Evolutionary conservation across 179 eudicot species (phyloP).

Genomic region (Vitellaria paradoxa): DNA sequence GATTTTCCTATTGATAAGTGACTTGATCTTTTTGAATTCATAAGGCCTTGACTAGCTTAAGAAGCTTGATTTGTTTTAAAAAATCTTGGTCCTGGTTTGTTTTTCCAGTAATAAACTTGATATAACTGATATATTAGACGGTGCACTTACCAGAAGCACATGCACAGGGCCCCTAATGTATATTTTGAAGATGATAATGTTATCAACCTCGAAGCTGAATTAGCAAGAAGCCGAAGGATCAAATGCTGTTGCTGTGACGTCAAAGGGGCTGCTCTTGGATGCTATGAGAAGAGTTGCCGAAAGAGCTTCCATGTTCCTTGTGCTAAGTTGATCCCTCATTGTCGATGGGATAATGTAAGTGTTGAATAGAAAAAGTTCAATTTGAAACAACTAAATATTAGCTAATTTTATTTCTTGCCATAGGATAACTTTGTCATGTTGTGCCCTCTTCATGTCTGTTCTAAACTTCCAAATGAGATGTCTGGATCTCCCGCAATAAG

Average conservation of each 20-base stretch:
- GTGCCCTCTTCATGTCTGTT: slow-evolving; percentile 79
- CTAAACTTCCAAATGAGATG: slow-evolving; percentile 67
- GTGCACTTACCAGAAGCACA: background rate
- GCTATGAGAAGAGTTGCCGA: slow-evolving; percentile 83
- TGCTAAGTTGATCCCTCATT: slow-evolving; percentile 63
- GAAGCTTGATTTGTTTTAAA: background rate
- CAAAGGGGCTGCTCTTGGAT: slow-evolving; percentile 97
- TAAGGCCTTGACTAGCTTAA: slow-evolving; percentile 2
- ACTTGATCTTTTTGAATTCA: background rate
- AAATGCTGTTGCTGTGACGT: slow-evolving; percentile 79
- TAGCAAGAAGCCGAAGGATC: slow-evolving; percentile 80
- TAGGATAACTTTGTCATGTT: slow-evolving; percentile 94
- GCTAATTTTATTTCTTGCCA: slow-evolving; percentile 12
- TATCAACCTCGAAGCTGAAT: slow-evolving; percentile 80
- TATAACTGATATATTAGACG: background rate
- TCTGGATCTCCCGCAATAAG: slow-evolving; percentile 34
- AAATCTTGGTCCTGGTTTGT: background rate
- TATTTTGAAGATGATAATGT: slow-evolving; percentile 77
- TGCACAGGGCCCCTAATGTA: slow-evolving; percentile 92
- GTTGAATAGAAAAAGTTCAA: background rate
- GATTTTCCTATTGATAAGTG: background rate
- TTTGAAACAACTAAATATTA: background rate
- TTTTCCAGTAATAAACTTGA: background rate
- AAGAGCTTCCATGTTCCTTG: slow-evolving; percentile 94
- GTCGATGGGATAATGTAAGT: slow-evolving; percentile 94